phyloP scores from a whole-genome alignment of 2,329 filamentous ascomycete genomes.

The Alternaria sp. region DNA sequence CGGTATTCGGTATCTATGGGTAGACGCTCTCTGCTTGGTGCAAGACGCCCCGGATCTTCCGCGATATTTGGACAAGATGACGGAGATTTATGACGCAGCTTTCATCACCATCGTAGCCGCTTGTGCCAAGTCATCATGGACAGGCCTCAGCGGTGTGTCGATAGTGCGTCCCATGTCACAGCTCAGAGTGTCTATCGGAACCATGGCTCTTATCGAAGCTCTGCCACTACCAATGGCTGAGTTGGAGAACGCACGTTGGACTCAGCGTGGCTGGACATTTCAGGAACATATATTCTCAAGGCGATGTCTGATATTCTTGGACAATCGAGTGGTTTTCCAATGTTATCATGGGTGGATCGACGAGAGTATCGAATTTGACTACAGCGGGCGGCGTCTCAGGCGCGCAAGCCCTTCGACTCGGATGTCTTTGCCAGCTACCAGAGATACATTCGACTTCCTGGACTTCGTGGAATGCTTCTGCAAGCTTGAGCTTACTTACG shows the following conservation, averaged over 20 bases:
- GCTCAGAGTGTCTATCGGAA: neutral
- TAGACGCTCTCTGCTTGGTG: neutral
- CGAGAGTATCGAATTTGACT: neutral
- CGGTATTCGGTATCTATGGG: neutral
- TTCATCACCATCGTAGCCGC: neutral
- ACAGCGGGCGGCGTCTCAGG: neutral
- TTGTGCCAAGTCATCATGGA: neutral
- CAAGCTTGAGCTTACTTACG: neutral
- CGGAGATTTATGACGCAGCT: neutral
- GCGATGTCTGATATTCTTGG: neutral
- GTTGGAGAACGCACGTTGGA: neutral
- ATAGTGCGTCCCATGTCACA: neutral
- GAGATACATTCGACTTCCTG: neutral
- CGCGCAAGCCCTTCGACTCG: neutral
- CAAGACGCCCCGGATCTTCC: neutral
- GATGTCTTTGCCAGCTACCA: neutral
- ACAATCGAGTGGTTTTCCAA: neutral
- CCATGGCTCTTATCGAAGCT: neutral
- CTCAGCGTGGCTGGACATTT: neutral
- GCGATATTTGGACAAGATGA: neutral
- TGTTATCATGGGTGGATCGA: neutral
- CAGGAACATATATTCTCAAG: neutral
- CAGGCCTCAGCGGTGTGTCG: neutral
- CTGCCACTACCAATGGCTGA: neutral
- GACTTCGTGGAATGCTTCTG: neutral